Evolutionary conservation across 306 rosid species (phyloP).

Genomic region (Arachis stenosperma): DNA sequence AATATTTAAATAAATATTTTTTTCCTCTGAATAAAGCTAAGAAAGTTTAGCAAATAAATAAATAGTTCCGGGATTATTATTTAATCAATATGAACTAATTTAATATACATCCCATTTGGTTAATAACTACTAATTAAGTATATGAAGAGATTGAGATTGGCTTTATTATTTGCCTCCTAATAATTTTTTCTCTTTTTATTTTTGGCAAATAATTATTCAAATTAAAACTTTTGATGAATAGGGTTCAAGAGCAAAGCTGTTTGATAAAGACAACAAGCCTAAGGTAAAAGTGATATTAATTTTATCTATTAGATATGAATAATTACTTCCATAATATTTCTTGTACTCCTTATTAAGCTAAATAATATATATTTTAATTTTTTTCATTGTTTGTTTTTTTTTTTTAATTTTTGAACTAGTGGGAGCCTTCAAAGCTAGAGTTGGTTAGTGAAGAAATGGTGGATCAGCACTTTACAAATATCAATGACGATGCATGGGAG

Average conservation of each 20-base stretch:
- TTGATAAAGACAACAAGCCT: slow-evolving; percentile 41
- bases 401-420: slow-evolving; percentile 7
- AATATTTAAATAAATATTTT: not conserved
- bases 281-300: slow-evolving; percentile 7
- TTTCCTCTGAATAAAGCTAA: too few species aligned
- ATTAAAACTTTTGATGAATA: not conserved
- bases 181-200: too few species aligned
- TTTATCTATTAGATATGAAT: too few species aligned
- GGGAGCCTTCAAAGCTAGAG: slow-evolving; percentile 36
- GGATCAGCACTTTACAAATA: slow-evolving; percentile 15
- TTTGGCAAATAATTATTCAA: not conserved
- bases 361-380: too few species aligned
- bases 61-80: too few species aligned
- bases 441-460: slow-evolving; percentile 29
- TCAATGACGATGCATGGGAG: slow-evolving; percentile 9
- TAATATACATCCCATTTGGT: too few species aligned
- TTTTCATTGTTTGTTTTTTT: too few species aligned
- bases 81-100: too few species aligned
- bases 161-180: too few species aligned
- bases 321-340: not conserved
- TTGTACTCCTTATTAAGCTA: not conserved
- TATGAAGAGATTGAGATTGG: too few species aligned
- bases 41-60: too few species aligned
- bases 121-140: too few species aligned
- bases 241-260: slow-evolving; percentile 40